Percentiles rank a stretch among this genome's conserved stretches.
phyloP scores from a whole-genome alignment of 805 yeast species.

The Candida awuae region DNA sequence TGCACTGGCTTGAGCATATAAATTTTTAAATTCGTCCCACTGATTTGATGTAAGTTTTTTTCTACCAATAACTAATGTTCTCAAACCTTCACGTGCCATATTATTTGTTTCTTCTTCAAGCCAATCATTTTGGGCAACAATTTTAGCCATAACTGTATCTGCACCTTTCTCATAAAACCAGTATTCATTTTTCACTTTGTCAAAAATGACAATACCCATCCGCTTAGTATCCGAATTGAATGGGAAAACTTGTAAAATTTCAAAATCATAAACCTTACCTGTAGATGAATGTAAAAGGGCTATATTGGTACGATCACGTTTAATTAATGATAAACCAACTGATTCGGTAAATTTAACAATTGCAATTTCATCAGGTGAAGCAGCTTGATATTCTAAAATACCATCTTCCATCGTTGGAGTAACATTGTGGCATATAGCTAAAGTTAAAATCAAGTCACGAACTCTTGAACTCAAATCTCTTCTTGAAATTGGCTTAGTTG shows the following conservation, averaged over 20 bases:
- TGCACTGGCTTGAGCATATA: slow-evolving; percentile 65
- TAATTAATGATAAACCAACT: slow-evolving; percentile 73
- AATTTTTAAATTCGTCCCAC: slow-evolving; percentile 56
- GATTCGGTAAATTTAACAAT: slow-evolving; percentile 85
- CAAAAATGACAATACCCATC: slow-evolving; percentile 84
- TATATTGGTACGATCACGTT: slow-evolving; percentile 74
- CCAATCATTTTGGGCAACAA: slow-evolving; percentile 89
- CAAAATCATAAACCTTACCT: slow-evolving; percentile 45
- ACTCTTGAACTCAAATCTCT: slow-evolving; percentile 72
- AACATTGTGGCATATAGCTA: slow-evolving; percentile 95
- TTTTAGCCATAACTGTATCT: slow-evolving; percentile 81
- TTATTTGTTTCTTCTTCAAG: slow-evolving; percentile 94
- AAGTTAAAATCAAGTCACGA: slow-evolving; percentile 68
- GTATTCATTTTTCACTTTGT: slow-evolving; percentile 52
- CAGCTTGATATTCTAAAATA: slow-evolving; percentile 77
- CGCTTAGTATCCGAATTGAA: slow-evolving; percentile 92
- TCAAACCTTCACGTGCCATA: slow-evolving; percentile 96
- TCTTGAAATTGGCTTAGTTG: slow-evolving; percentile 31
- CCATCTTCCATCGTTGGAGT: slow-evolving; percentile 87
- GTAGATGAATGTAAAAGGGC: slow-evolving; percentile 57
- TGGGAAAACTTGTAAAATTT: slow-evolving; percentile 80
- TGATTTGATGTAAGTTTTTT: slow-evolving; percentile 50
- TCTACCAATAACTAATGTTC: slow-evolving; percentile 92
- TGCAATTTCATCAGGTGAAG: slow-evolving; percentile 97
- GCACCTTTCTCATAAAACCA: slow-evolving; percentile 96